Percentiles rank a stretch among this genome's conserved stretches.
These are phyloP conservation scores for Agaricus blazei DNA, from an alignment of 768 basidiomycete species.

Conservation along the genomic window DNA sequence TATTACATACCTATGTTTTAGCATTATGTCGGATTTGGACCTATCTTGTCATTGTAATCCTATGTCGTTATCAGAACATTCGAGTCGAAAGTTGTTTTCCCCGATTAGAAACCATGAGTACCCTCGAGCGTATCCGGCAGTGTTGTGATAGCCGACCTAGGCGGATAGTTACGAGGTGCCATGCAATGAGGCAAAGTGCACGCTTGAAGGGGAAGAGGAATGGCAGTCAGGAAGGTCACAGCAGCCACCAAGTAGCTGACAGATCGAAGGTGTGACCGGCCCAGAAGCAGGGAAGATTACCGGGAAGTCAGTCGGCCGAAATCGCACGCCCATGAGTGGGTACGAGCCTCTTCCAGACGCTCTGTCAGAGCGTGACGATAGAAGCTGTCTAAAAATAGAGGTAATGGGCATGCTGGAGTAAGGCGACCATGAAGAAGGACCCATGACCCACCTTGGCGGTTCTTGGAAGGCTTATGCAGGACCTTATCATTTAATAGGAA, in stretches of 20 bases:
- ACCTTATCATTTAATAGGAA: background rate
- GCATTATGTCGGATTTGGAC: background rate
- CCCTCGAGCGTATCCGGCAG: background rate
- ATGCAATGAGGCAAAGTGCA: background rate
- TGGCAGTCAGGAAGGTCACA: background rate
- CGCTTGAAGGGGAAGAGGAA: background rate
- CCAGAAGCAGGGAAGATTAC: background rate
- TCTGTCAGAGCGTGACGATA: background rate
- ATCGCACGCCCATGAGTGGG: background rate
- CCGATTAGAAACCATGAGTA: no score
- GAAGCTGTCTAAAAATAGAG: background rate
- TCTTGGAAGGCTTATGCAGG: background rate
- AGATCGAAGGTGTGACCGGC: background rate
- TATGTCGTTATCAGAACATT: background rate
- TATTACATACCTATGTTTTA: background rate
- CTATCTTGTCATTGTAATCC: background rate
- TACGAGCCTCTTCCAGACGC: background rate
- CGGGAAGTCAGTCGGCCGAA: background rate
- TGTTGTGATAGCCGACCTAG: background rate
- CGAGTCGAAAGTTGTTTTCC: background rate
- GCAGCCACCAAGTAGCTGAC: background rate
- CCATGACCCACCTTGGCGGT: constrained; percentile 1
- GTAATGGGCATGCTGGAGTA: background rate
- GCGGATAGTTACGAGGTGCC: no score
- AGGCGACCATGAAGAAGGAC: constrained; percentile 3